phyloP scores from a whole-genome alignment of 208 protist genomes.

The Angomonas ambiguus region DNA sequence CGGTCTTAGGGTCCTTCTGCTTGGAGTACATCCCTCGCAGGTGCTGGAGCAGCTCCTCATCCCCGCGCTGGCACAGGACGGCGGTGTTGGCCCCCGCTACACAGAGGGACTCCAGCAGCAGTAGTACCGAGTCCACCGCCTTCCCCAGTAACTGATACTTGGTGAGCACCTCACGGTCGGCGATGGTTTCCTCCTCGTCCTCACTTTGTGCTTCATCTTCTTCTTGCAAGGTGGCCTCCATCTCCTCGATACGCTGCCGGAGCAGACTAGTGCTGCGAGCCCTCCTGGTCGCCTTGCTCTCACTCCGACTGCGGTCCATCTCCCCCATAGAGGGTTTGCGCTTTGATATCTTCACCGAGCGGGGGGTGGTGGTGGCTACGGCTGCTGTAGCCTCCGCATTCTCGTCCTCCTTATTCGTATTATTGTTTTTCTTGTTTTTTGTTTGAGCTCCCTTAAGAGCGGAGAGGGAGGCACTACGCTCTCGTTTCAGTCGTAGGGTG shows the following conservation, averaged over 20 bases:
- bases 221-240: conserved; percentile 47
- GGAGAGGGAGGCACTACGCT: conserved; percentile 46
- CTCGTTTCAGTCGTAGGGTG: conserved; percentile 68
- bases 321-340: not conserved
- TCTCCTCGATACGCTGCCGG: conserved; percentile 34
- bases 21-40: conserved; percentile 64
- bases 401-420: too few species aligned
- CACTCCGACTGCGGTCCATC: not conserved
- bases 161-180: conserved; percentile 89
- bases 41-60: conserved; percentile 39
- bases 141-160: conserved; percentile 93
- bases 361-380: too few species aligned
- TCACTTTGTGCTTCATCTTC: conserved; percentile 66
- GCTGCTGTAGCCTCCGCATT: too few species aligned
- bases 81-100: conserved; percentile 75
- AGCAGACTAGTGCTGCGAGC: not conserved
- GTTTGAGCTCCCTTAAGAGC: conserved; percentile 18
- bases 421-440: conserved; percentile 20
- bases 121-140: conserved; percentile 91
- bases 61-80: conserved; percentile 63
- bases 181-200: conserved; percentile 69
- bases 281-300: conserved; percentile 10
- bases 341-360: too few species aligned
- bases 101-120: conserved; percentile 53
- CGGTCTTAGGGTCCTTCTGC: conserved; percentile 50